These are phyloP conservation scores for Hydnum rufescens DNA, from an alignment of 768 basidiomycete species.

Conservation along the genomic window DNA sequence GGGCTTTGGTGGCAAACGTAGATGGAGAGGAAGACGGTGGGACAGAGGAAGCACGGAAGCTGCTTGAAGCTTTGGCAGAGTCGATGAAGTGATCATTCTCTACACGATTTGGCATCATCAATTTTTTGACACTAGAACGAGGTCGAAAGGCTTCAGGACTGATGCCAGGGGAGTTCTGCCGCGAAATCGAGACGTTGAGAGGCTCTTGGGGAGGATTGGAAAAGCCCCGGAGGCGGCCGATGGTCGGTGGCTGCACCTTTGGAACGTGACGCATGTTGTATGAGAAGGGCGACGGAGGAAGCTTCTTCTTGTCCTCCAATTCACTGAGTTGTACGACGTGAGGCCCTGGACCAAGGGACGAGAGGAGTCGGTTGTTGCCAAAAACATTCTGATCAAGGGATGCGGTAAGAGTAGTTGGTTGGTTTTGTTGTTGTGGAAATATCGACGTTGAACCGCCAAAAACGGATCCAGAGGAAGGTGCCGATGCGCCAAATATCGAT, in stretches of 20 bases:
- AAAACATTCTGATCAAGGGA: slow-evolving; percentile 51
- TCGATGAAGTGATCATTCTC: neutral
- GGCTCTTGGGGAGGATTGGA: slow-evolving; percentile 12
- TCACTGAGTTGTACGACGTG: slow-evolving; percentile 11
- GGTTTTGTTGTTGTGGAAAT: slow-evolving; percentile 15
- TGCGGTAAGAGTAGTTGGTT: slow-evolving; percentile 43
- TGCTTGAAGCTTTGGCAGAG: neutral
- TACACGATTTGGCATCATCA: slow-evolving; percentile 32
- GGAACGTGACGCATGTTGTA: slow-evolving; percentile 8
- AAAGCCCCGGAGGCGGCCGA: slow-evolving; percentile 17
- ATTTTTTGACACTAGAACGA: slow-evolving; percentile 79
- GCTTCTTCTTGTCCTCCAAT: slow-evolving; percentile 16
- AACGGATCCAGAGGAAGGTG: neutral
- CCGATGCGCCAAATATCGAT: neutral
- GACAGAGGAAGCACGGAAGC: neutral
- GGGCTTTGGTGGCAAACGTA: slow-evolving; percentile 13
- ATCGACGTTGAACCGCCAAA: neutral
- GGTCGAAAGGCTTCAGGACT: slow-evolving; percentile 38
- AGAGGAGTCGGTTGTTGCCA: slow-evolving; percentile 5
- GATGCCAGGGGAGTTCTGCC: slow-evolving; percentile 3
- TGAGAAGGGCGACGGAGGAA: slow-evolving; percentile 11
- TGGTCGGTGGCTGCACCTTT: slow-evolving; percentile 12
- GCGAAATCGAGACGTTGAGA: neutral
- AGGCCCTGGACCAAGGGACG: slow-evolving; percentile 11
- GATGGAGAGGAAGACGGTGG: neutral